These are phyloP conservation scores for Candida gorgasii DNA, from an alignment of 805 yeast species.

Conservation along the genomic window DNA sequence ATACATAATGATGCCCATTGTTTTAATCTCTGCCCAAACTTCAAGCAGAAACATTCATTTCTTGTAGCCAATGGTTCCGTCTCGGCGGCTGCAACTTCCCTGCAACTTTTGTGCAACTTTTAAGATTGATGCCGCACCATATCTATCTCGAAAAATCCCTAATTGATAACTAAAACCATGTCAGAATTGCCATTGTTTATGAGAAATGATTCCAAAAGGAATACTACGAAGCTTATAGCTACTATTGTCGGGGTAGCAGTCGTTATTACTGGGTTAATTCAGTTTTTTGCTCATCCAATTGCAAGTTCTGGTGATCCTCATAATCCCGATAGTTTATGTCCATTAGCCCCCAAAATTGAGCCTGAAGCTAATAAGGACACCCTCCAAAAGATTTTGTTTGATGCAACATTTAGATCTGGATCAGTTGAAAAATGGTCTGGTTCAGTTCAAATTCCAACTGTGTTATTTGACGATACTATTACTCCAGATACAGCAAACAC, in stretches of 20 bases:
- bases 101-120: too few relatives aligned
- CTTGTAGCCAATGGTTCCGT: too few relatives aligned
- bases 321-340: conserved; percentile 33
- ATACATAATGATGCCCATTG: not conserved
- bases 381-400: conserved; percentile 26
- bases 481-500: conserved; percentile 26
- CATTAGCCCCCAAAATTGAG: conserved; percentile 33
- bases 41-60: too few relatives aligned
- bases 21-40: too few relatives aligned
- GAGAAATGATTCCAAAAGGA: conserved; percentile 3
- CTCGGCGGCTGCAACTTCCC: conserved; percentile 1
- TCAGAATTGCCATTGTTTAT: conserved; percentile 11
- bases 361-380: conserved; percentile 24
- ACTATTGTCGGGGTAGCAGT: not conserved
- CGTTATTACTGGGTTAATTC: not conserved
- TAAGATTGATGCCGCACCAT: not conserved
- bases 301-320: conserved; percentile 1
- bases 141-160: not conserved
- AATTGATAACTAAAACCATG: too few relatives aligned
- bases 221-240: conserved; percentile 1
- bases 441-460: conserved; percentile 34
- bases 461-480: conserved; percentile 31
- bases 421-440: conserved; percentile 26
- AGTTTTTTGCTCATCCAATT: not conserved
- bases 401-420: conserved; percentile 22